These are phyloP conservation scores for Ophiocordyceps sinensis DNA, from an alignment of 2,329 filamentous ascomycete species.

Conservation along the genomic window DNA sequence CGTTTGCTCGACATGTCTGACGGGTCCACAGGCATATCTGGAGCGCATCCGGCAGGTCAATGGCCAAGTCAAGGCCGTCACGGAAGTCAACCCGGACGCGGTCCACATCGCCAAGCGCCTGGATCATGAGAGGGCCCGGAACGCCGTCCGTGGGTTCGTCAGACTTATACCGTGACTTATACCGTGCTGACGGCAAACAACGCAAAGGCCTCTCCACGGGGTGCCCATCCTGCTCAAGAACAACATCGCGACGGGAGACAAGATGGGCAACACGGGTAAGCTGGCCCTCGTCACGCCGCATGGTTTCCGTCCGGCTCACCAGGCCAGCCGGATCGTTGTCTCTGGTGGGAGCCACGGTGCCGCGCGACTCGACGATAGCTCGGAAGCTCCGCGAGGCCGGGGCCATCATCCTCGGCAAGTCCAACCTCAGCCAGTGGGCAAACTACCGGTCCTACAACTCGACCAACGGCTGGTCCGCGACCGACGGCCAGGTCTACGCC, in stretches of 20 bases:
- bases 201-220: slow-evolving; percentile 36
- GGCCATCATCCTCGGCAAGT: slow-evolving; percentile 48
- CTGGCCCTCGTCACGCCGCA: not conserved
- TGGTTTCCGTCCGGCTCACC: not conserved
- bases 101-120: slow-evolving; percentile 14
- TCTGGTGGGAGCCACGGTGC: no score
- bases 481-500: slow-evolving; percentile 45
- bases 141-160: slow-evolving; percentile 11
- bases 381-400: slow-evolving; percentile 43
- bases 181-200: not conserved
- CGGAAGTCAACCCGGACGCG: slow-evolving; percentile 21
- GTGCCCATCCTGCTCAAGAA: slow-evolving; percentile 52
- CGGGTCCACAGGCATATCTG: slow-evolving; percentile 8
- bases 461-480: slow-evolving; percentile 42
- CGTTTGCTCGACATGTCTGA: no score
- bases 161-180: not conserved
- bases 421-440: slow-evolving; percentile 49
- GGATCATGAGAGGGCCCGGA: slow-evolving; percentile 15
- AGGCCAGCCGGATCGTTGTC: no score
- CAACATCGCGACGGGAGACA: slow-evolving; percentile 46
- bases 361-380: slow-evolving; percentile 41
- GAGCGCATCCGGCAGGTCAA: slow-evolving; percentile 13
- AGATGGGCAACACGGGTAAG: slow-evolving; percentile 38
- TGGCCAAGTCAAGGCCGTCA: slow-evolving; percentile 13
- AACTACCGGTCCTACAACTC: slow-evolving; percentile 30